These are phyloP conservation scores for Capronia epimyces DNA, from an alignment of 2,329 filamentous ascomycete genomes.

Conservation along the genomic window DNA sequence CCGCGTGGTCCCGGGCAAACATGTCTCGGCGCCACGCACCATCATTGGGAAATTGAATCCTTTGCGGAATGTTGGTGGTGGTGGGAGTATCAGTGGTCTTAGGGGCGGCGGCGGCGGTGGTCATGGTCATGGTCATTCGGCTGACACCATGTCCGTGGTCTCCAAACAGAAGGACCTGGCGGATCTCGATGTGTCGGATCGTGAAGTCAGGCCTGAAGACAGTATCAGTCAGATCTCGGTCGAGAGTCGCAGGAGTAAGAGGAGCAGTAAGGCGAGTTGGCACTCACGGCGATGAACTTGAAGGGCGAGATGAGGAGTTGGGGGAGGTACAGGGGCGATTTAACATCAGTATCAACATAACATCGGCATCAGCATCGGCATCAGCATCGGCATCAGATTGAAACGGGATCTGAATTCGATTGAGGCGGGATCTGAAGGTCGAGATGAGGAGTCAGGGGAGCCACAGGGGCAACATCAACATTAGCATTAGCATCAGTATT, in stretches of 20 bases:
- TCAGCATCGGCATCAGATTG: no score
- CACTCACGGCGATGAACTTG: background rate
- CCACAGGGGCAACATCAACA: no score
- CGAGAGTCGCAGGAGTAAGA: slow-evolving; percentile 10
- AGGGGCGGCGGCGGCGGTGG: slow-evolving; percentile 3
- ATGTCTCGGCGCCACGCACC: slow-evolving; percentile 15
- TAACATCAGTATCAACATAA: no score
- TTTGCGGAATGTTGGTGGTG: background rate
- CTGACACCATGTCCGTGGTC: slow-evolving; percentile 6
- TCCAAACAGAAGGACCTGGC: slow-evolving; percentile 25
- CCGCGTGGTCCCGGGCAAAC: slow-evolving; percentile 4
- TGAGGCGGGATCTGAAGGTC: no score
- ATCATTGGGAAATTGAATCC: slow-evolving; percentile 25
- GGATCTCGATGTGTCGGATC: slow-evolving; percentile 19
- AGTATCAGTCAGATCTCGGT: slow-evolving; percentile 28
- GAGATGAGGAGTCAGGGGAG: no score
- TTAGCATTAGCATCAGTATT: no score
- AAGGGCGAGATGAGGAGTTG: background rate
- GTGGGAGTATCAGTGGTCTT: background rate
- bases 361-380: no score
- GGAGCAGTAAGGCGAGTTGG: slow-evolving; percentile 1
- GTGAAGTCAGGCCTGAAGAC: slow-evolving; percentile 27
- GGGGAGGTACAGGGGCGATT: background rate
- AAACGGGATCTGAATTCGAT: no score
- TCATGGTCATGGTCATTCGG: slow-evolving; percentile 2